Conservation (phyloP, 257 asterid species). For the Hygrophila difformis region DNA sequence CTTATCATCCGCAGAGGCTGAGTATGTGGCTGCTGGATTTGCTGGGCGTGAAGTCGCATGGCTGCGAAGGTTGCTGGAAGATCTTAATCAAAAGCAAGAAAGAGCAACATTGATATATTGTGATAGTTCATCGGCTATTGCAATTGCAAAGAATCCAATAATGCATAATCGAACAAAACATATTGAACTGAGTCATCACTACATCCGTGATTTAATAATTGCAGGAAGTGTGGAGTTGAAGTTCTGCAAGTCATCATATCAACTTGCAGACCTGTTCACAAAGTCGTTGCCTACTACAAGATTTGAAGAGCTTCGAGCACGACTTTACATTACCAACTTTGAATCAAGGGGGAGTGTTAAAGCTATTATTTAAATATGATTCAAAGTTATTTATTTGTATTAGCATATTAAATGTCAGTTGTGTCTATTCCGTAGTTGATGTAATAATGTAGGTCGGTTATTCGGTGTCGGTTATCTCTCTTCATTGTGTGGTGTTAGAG, state of each 20-base stretch:
- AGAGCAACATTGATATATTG: background rate
- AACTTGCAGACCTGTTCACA: background rate
- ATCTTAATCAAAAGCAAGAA: background rate
- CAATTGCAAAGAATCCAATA: slow-evolving; percentile 3
- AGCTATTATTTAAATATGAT: no score
- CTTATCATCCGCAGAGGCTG: background rate
- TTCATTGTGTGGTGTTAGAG: no score
- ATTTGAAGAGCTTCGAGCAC: background rate
- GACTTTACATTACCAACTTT: background rate
- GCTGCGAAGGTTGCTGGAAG: background rate
- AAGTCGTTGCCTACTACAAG: background rate
- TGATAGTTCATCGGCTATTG: background rate
- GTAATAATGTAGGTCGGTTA: no score
- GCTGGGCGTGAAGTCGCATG: background rate
- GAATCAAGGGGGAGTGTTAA: slow-evolving; percentile 1
- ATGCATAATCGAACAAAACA: slow-evolving; percentile 5
- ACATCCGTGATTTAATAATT: background rate
- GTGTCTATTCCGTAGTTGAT: no score
- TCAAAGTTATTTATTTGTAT: no score
- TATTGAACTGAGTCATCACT: background rate
- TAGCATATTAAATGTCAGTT: no score
- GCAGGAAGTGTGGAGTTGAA: background rate
- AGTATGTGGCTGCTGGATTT: slow-evolving; percentile 1
- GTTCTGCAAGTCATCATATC: background rate
- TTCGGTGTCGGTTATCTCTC: no score